Evolutionary conservation across 2,329 filamentous ascomycete genomes (phyloP).

Genomic region (Sarocladium oryzae): DNA sequence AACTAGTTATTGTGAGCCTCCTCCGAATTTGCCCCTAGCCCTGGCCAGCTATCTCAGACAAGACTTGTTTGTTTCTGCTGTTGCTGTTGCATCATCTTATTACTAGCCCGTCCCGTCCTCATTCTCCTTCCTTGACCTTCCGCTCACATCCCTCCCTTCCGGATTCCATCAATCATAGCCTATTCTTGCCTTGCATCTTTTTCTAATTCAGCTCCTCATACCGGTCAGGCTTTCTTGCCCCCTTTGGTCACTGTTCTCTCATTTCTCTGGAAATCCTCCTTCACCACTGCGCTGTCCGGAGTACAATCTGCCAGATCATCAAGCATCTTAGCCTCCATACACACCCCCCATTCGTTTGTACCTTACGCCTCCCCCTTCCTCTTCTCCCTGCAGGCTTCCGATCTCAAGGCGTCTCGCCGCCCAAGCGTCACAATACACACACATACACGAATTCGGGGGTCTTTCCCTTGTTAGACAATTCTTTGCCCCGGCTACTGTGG

Average conservation of each 20-base stretch:
- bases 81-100: not conserved
- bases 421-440: not conserved
- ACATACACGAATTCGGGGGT: not conserved
- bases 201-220: not conserved
- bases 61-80: not conserved
- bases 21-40: not conserved
- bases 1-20: not conserved
- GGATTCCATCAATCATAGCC: not conserved
- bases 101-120: constrained; percentile 5
- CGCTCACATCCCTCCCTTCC: not conserved
- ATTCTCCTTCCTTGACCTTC: not conserved
- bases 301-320: constrained; percentile 7
- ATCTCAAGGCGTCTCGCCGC: constrained; percentile 4
- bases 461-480: not conserved
- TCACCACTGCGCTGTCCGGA: not conserved
- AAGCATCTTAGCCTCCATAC: not conserved
- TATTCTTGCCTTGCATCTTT: not conserved
- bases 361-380: not conserved
- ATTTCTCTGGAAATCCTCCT: not conserved
- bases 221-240: not conserved
- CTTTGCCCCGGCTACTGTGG: not conserved
- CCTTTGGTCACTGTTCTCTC: constrained; percentile 2
- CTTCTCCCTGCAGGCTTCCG: constrained; percentile 1
- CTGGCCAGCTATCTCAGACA: not conserved
- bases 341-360: not conserved